These are phyloP conservation scores for Neodidymelliopsis sp. DNA, from an alignment of 2,329 filamentous ascomycete genomes.

Conservation along the genomic window DNA sequence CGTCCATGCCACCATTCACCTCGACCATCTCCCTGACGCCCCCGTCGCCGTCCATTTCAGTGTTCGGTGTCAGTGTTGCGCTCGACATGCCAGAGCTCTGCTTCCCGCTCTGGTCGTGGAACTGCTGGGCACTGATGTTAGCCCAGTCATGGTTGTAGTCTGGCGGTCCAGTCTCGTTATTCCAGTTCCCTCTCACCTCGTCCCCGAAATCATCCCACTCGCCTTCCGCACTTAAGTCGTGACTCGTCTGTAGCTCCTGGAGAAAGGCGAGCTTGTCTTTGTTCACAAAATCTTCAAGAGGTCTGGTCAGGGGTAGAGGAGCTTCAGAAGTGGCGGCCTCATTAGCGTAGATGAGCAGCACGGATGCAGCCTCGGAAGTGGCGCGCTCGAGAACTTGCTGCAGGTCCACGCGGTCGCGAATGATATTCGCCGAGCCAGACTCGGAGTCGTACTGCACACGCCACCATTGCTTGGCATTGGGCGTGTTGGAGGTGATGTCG, in stretches of 20 bases:
- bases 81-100: conserved; percentile 32
- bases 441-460: conserved; percentile 44
- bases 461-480: conserved; percentile 45
- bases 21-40: conserved; percentile 38
- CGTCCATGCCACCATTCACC: conserved; percentile 31
- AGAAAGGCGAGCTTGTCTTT: conserved; percentile 55
- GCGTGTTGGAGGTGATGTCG: conserved; percentile 27
- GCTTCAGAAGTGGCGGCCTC: conserved; percentile 44
- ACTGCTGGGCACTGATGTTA: conserved; percentile 29
- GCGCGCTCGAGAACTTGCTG: conserved; percentile 63
- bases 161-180: conserved; percentile 8
- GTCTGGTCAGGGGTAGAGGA: conserved; percentile 30
- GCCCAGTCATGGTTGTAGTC: conserved; percentile 33
- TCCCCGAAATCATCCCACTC: conserved; percentile 26
- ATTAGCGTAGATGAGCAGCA: conserved; percentile 67
- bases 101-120: conserved; percentile 17
- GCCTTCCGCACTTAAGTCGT: conserved; percentile 1
- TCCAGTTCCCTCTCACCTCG: conserved; percentile 29
- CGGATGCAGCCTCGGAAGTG: conserved; percentile 59
- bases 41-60: conserved; percentile 33
- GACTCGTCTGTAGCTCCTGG: conserved; percentile 36
- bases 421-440: conserved; percentile 32
- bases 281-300: conserved; percentile 55
- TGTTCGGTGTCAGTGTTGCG: conserved; percentile 46
- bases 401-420: conserved; percentile 53